Percentiles rank a stretch among this genome's conserved stretches.
phyloP scores from a whole-genome alignment of 768 basidiomycete genomes.

The Leccinellum luteum region DNA sequence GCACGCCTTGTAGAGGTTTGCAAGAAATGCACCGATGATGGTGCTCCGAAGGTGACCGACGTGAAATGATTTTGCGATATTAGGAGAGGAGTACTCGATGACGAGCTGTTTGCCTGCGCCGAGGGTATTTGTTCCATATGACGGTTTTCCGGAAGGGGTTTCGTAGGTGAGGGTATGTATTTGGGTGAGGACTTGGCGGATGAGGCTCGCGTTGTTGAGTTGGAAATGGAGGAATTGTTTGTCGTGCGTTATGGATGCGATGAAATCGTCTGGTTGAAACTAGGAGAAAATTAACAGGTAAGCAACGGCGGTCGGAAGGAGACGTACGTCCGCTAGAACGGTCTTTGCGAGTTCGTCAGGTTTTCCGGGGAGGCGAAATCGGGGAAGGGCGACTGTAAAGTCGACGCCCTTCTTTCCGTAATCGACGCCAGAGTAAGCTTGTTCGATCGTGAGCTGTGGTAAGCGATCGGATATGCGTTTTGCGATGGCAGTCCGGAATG shows the following conservation, averaged over 20 bases:
- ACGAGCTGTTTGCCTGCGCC: conserved; percentile 82
- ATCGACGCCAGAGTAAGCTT: conserved; percentile 83
- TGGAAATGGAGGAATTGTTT: conserved; percentile 85
- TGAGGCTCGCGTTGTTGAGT: conserved; percentile 61
- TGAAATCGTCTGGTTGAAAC: conserved; percentile 84
- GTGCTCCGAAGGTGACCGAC: conserved; percentile 95
- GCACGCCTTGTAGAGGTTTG: conserved; percentile 86
- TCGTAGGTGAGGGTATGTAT: conserved; percentile 70
- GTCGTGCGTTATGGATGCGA: conserved; percentile 66
- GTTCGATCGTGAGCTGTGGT: conserved; percentile 63
- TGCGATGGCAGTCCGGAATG: conserved; percentile 81
- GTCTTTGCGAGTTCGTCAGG: conserved; percentile 72
- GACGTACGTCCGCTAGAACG: conserved; percentile 69
- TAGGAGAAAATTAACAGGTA: conserved; percentile 30
- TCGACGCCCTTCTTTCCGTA: conserved; percentile 94
- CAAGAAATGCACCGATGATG: conserved; percentile 96
- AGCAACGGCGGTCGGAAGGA: not conserved
- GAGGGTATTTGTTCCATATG: conserved; percentile 78
- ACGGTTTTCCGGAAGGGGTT: conserved; percentile 53
- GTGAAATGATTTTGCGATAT: conserved; percentile 98
- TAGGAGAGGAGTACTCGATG: conserved; percentile 93
- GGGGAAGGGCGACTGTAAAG: conserved; percentile 88
- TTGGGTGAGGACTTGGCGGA: conserved; percentile 66
- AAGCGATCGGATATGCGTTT: conserved; percentile 64
- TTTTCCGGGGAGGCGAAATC: conserved; percentile 84